A percentile compares a stretch with the other conserved stretches of the same genome.
Evolutionary conservation across 2,329 filamentous ascomycete genomes (phyloP).

Genomic region (Didymella pomorum): DNA sequence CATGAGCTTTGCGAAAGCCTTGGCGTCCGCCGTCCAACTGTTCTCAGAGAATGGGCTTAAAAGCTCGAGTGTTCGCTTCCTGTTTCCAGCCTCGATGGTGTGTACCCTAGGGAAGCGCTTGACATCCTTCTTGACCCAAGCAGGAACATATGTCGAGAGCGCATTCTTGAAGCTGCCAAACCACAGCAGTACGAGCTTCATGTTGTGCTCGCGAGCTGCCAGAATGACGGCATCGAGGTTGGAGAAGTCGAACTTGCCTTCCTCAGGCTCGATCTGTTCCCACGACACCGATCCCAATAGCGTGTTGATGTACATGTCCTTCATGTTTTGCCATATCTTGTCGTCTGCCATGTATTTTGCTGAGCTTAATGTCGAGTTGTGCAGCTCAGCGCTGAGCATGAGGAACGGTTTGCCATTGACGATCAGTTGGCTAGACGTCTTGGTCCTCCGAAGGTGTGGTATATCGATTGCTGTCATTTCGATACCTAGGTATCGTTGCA

Average conservation of each 20-base stretch:
- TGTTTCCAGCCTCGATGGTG: constrained; percentile 30
- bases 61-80: constrained; percentile 32
- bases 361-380: constrained; percentile 59
- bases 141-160: constrained; percentile 38
- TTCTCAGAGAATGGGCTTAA: constrained; percentile 48
- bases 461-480: constrained; percentile 27
- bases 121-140: constrained; percentile 46
- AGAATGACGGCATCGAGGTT: constrained; percentile 54
- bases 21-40: constrained; percentile 49
- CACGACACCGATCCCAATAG: constrained; percentile 57
- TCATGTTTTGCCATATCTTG: constrained; percentile 54
- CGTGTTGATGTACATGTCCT: constrained; percentile 55
- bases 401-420: constrained; percentile 57
- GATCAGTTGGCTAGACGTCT: constrained; percentile 50
- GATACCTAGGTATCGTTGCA: not conserved
- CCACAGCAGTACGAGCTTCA: constrained; percentile 57
- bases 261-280: constrained; percentile 58
- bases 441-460: constrained; percentile 34
- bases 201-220: constrained; percentile 49
- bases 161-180: constrained; percentile 60
- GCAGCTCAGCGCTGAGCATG: constrained; percentile 56
- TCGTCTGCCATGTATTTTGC: constrained; percentile 54
- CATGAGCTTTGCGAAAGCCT: constrained; percentile 53
- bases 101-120: constrained; percentile 43
- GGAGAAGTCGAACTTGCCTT: constrained; percentile 55